Conservation (phyloP, 2,329 filamentous ascomycete species). For the Fusarium citri region DNA sequence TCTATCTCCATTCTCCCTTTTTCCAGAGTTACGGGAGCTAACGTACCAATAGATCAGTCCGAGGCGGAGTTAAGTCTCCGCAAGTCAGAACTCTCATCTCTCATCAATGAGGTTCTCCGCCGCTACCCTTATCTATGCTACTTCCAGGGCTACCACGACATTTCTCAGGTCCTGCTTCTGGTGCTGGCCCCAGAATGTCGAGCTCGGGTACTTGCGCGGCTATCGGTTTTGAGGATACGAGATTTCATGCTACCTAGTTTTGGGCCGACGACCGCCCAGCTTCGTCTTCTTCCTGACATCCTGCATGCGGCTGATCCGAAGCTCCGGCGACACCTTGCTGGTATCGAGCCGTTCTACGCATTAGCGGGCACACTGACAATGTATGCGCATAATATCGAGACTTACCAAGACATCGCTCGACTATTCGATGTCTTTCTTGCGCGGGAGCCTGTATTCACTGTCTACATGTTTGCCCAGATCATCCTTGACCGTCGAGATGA, state of each 20-base stretch:
- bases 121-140: slow-evolving; percentile 87
- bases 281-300: slow-evolving; percentile 88
- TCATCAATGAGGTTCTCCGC: slow-evolving; percentile 86
- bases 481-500: slow-evolving; percentile 83
- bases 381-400: slow-evolving; percentile 95
- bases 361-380: slow-evolving; percentile 93
- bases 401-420: slow-evolving; percentile 87
- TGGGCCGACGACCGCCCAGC: slow-evolving; percentile 81
- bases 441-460: slow-evolving; percentile 84
- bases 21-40: slow-evolving; percentile 12
- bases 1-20: neutral
- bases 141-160: slow-evolving; percentile 99
- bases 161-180: slow-evolving; percentile 93
- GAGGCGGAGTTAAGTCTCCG: slow-evolving; percentile 75
- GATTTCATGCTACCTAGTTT: slow-evolving; percentile 98
- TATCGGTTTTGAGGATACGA: slow-evolving; percentile 89
- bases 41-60: slow-evolving; percentile 67
- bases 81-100: slow-evolving; percentile 79
- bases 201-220: slow-evolving; percentile 75
- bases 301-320: slow-evolving; percentile 76
- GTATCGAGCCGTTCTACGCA: slow-evolving; percentile 89
- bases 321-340: slow-evolving; percentile 80
- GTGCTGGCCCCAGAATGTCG: slow-evolving; percentile 77
- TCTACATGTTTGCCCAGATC: slow-evolving; percentile 94
- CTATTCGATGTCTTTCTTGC: slow-evolving; percentile 94